Conservation (phyloP, 2,329 filamentous ascomycete species). For the Samsoniella hepiali region DNA sequence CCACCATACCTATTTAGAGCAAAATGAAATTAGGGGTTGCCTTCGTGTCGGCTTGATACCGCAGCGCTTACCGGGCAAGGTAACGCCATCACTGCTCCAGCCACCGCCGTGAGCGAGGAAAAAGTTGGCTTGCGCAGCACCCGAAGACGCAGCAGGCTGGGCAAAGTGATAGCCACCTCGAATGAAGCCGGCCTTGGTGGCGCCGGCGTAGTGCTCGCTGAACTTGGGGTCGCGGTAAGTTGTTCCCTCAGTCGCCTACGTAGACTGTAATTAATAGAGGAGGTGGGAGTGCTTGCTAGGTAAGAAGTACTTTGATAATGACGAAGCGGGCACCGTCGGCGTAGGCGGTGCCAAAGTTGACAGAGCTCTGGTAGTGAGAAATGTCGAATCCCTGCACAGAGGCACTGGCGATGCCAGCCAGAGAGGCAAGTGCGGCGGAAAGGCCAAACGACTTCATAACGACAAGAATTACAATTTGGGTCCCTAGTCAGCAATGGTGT, state of each 20-base stretch:
- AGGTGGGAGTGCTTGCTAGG: too few species aligned
- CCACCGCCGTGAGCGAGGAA: slow-evolving; percentile 52
- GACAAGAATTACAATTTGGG: neutral
- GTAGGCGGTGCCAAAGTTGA: slow-evolving; percentile 38
- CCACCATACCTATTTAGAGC: slow-evolving; percentile 40
- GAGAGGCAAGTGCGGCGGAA: neutral
- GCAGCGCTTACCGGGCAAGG: slow-evolving; percentile 42
- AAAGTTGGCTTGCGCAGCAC: slow-evolving; percentile 42
- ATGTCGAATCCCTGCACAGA: slow-evolving; percentile 41
- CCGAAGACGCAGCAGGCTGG: too few species aligned
- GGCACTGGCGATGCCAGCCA: slow-evolving; percentile 22
- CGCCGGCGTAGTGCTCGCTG: slow-evolving; percentile 45
- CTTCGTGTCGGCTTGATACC: too few species aligned
- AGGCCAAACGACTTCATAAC: neutral
- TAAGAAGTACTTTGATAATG: slow-evolving; percentile 38
- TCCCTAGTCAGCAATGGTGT: neutral
- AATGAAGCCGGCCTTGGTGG: slow-evolving; percentile 32
- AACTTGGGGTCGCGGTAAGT: slow-evolving; percentile 43
- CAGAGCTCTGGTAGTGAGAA: slow-evolving; percentile 37
- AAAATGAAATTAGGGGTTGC: too few species aligned
- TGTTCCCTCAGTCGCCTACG: slow-evolving; percentile 51
- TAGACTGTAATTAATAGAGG: neutral
- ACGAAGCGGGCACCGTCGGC: slow-evolving; percentile 40
- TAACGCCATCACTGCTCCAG: slow-evolving; percentile 51
- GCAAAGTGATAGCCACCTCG: too few species aligned